Conservation (phyloP, 2,329 filamentous ascomycete genomes). For the Trichoderma sp. region DNA sequence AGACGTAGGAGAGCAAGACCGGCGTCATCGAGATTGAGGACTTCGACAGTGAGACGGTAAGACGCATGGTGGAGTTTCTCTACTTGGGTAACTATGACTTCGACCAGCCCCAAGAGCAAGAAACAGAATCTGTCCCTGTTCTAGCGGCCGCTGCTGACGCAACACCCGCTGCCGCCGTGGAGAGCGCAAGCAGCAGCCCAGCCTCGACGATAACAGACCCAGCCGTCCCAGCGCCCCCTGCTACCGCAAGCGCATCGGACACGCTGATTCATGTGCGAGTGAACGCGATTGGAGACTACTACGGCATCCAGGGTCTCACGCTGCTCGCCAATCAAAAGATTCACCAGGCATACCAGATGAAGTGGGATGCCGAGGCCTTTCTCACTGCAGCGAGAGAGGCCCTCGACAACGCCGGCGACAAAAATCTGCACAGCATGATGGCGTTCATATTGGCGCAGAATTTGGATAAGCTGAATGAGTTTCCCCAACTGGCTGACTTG, state of each 20-base stretch:
- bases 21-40: slow-evolving; percentile 20
- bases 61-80: slow-evolving; percentile 24
- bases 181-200: neutral
- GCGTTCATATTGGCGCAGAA: neutral
- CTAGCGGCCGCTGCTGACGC: neutral
- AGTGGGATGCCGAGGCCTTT: slow-evolving; percentile 4
- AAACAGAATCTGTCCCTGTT: neutral
- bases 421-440: slow-evolving; percentile 6
- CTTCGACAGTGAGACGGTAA: slow-evolving; percentile 22
- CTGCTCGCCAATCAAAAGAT: slow-evolving; percentile 20
- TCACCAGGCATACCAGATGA: neutral
- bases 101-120: neutral
- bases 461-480: neutral
- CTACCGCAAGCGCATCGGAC: neutral
- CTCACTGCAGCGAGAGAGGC: neutral
- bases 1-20: slow-evolving; percentile 20
- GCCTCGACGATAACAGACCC: neutral
- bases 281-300: slow-evolving; percentile 26
- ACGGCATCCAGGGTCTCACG: slow-evolving; percentile 20
- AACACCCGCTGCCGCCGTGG: neutral
- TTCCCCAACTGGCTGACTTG: neutral
- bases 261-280: slow-evolving; percentile 23
- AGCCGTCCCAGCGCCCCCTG: neutral
- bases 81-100: slow-evolving; percentile 25
- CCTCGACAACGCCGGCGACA: slow-evolving; percentile 1